A percentile compares a stretch with the other conserved stretches of the same genome.
phyloP scores from a whole-genome alignment of 148 eudicot genomes.

The Rhododendron simsii region DNA sequence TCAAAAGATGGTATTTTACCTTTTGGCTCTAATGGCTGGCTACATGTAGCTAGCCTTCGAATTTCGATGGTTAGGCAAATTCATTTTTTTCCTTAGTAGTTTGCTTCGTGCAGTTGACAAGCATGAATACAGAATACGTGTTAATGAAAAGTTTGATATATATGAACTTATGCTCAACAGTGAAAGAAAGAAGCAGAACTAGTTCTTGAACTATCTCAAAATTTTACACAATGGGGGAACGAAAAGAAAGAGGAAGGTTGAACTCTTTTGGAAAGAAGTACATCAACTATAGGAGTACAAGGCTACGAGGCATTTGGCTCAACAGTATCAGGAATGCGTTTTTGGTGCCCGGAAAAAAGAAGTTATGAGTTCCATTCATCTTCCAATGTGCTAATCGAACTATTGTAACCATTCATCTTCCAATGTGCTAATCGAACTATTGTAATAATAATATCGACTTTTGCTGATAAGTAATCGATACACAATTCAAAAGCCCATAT shows the following conservation, averaged over 20 bases:
- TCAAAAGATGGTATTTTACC: too few species aligned
- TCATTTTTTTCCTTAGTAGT: too few species aligned
- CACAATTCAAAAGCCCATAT: neutral
- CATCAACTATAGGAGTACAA: too few species aligned
- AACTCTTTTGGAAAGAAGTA: neutral
- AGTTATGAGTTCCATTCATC: neutral
- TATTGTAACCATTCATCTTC: too few species aligned
- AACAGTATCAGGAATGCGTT: neutral
- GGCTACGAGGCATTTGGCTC: too few species aligned
- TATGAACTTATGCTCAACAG: neutral
- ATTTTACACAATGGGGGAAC: neutral
- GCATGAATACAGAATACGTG: neutral
- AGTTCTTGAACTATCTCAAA: neutral
- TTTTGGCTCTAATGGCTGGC: too few species aligned
- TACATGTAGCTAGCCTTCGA: too few species aligned
- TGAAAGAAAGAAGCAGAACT: neutral
- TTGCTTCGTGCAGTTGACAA: neutral
- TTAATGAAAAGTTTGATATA: too few species aligned
- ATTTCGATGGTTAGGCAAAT: too few species aligned
- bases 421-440: neutral
- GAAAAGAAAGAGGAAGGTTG: neutral
- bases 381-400: too few species aligned
- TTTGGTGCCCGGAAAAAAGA: neutral
- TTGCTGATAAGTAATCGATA: neutral
- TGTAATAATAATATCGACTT: too few species aligned